Percentiles rank a stretch among this genome's conserved stretches.
Evolutionary conservation across 768 basidiomycete genomes (phyloP).

Genomic region (Pulveroboletus sp.): DNA sequence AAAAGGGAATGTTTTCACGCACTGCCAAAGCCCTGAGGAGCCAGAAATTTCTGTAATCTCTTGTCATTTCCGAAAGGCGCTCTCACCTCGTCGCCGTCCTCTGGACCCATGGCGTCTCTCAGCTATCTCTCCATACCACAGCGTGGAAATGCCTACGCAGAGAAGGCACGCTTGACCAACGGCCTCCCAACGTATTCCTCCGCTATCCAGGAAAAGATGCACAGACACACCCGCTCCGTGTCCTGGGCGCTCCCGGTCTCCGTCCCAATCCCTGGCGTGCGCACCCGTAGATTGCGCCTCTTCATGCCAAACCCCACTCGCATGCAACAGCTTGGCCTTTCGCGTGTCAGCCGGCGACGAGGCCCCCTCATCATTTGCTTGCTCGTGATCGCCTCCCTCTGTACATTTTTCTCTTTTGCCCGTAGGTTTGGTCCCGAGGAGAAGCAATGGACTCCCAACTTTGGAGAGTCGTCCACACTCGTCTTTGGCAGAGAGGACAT

Average conservation of each 20-base stretch:
- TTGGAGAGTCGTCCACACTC: constrained; percentile 63
- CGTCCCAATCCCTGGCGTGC: constrained; percentile 57
- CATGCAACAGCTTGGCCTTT: constrained; percentile 51
- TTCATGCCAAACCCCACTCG: constrained; percentile 57
- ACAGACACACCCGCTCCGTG: constrained; percentile 39
- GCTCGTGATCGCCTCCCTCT: constrained; percentile 42
- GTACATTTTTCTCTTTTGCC: constrained; percentile 54
- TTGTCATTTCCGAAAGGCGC: constrained; percentile 17
- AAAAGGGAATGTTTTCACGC: constrained; percentile 27
- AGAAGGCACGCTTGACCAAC: constrained; percentile 40
- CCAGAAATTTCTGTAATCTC: constrained; percentile 14
- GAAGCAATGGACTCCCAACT: constrained; percentile 58
- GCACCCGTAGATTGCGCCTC: constrained; percentile 51
- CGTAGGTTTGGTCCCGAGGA: constrained; percentile 58
- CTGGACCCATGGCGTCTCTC: constrained; percentile 38
- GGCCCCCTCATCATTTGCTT: constrained; percentile 51
- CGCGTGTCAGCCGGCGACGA: constrained; percentile 55
- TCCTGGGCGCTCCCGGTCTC: constrained; percentile 60
- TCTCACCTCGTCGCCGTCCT: constrained; percentile 14
- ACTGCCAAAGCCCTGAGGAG: background rate
- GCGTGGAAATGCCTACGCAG: constrained; percentile 43
- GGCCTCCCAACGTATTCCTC: constrained; percentile 48
- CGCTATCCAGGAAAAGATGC: constrained; percentile 63
- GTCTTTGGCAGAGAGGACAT: constrained; percentile 75
- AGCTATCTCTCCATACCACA: constrained; percentile 45